These are phyloP conservation scores for Cenchrus americanus DNA, from an alignment of 176 grass and related monocot species.

Conservation along the genomic window DNA sequence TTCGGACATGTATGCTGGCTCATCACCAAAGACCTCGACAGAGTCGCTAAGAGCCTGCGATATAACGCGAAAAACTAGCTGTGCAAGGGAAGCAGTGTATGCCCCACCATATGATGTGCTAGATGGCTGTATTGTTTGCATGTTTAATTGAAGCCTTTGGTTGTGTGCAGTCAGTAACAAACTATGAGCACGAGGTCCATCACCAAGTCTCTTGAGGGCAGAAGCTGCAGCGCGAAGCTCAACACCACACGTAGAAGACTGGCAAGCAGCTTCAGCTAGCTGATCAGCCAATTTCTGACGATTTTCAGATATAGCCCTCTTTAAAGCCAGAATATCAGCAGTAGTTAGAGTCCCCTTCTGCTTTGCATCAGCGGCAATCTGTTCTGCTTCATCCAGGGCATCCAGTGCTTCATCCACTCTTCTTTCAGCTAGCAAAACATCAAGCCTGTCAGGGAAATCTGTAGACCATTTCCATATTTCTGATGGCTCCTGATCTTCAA, in stretches of 20 bases:
- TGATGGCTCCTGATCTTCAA: constrained; percentile 75
- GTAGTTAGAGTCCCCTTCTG: constrained; percentile 48
- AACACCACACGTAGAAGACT: constrained; percentile 71
- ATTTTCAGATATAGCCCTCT: constrained; percentile 65
- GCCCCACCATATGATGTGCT: constrained; percentile 71
- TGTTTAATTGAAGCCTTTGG: constrained; percentile 86
- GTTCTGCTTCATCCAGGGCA: constrained; percentile 84
- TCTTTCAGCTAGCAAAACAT: constrained; percentile 83
- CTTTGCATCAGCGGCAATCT: constrained; percentile 60
- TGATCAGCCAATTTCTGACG: constrained; percentile 81
- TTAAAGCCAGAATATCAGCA: constrained; percentile 60
- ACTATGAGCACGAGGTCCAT: constrained; percentile 87
- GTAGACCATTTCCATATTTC: constrained; percentile 71
- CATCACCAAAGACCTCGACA: constrained; percentile 80
- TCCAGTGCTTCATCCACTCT: constrained; percentile 89
- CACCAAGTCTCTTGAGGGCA: constrained; percentile 90
- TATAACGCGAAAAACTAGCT: constrained; percentile 87
- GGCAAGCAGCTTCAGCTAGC: constrained; percentile 87
- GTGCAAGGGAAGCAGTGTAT: constrained; percentile 81
- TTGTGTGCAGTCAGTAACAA: constrained; percentile 81
- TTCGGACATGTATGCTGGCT: constrained; percentile 78
- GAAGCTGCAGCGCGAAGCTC: constrained; percentile 86
- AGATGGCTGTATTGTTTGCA: constrained; percentile 80
- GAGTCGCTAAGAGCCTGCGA: constrained; percentile 83
- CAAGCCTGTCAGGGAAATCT: constrained; percentile 83